These are phyloP conservation scores for Coniochaeta prunicola DNA, from an alignment of 2,329 filamentous ascomycete species.

Conservation along the genomic window DNA sequence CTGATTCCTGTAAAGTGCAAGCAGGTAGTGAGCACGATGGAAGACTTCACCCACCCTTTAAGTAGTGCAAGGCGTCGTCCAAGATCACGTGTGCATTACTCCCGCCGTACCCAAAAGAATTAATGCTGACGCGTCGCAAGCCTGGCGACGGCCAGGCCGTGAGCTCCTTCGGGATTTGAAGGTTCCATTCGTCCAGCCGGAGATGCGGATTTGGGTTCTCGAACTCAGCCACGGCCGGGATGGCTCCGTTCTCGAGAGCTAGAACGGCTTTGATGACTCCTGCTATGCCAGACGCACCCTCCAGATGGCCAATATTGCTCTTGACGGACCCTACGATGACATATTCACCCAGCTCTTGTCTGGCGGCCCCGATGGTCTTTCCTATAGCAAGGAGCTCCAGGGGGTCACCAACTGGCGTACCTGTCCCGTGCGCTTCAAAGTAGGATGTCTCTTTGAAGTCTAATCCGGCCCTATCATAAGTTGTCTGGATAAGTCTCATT, in stretches of 20 bases:
- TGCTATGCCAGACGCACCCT: neutral
- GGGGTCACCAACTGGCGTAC: slow-evolving; percentile 9
- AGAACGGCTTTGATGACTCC: slow-evolving; percentile 1
- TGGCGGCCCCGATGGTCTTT: neutral
- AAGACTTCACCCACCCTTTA: neutral
- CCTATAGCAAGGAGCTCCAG: slow-evolving; percentile 23
- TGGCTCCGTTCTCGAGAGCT: neutral
- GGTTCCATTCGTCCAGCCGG: neutral
- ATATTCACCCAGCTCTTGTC: too few relatives aligned
- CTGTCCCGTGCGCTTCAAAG: slow-evolving; percentile 28
- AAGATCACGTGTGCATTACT: slow-evolving; percentile 1
- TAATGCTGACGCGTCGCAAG: neutral
- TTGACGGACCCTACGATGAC: neutral
- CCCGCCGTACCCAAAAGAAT: slow-evolving; percentile 2
- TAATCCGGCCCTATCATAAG: slow-evolving; percentile 28
- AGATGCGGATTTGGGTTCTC: neutral
- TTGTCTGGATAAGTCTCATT: slow-evolving; percentile 24
- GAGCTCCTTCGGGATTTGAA: neutral
- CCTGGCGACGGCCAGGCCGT: neutral
- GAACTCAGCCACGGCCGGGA: neutral
- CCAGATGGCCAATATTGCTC: slow-evolving; percentile 1
- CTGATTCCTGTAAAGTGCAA: neutral
- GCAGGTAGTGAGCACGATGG: neutral
- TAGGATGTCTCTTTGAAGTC: slow-evolving; percentile 22
- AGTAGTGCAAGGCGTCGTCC: neutral